Conservation (phyloP, 352 stramenopile species). For the Phytophthora macrochlamydospora region DNA sequence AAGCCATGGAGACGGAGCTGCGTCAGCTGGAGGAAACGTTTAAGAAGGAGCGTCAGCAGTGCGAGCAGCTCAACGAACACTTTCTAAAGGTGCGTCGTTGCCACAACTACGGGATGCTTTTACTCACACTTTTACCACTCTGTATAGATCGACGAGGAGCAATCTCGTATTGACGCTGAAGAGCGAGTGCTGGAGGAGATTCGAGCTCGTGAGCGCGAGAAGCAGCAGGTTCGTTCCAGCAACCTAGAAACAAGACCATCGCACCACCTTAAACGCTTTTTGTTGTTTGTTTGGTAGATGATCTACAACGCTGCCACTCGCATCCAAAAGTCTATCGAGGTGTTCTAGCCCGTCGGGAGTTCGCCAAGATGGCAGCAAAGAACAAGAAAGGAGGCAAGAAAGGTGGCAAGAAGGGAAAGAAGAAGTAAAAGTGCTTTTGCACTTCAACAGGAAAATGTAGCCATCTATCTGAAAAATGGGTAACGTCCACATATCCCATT, state of each 20-base stretch:
- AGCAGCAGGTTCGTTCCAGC: constrained; percentile 59
- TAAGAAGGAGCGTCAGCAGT: constrained; percentile 55
- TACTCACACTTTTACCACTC: not conserved
- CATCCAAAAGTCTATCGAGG: constrained; percentile 87
- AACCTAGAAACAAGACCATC: no score
- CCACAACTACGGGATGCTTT: not conserved
- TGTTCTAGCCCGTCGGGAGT: constrained; percentile 63
- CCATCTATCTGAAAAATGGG: no score
- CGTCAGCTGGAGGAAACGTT: constrained; percentile 49
- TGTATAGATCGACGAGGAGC: constrained; percentile 81
- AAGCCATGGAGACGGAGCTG: constrained; percentile 59
- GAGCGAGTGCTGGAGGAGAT: constrained; percentile 78
- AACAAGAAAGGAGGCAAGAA: constrained; percentile 73
- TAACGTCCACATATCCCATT: no score
- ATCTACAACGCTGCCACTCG: constrained; percentile 70
- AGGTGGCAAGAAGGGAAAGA: constrained; percentile 53
- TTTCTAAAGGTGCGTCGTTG: constrained; percentile 66
- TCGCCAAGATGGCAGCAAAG: constrained; percentile 79
- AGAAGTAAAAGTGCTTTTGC: constrained; percentile 33
- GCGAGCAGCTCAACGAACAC: constrained; percentile 79
- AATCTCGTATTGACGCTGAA: constrained; percentile 82
- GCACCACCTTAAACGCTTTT: not conserved
- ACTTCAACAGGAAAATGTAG: no score
- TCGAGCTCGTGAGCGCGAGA: constrained; percentile 67
- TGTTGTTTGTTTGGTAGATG: constrained; percentile 38